These are phyloP conservation scores for Lactarius akahatsu DNA, from an alignment of 768 basidiomycete species.

Conservation along the genomic window DNA sequence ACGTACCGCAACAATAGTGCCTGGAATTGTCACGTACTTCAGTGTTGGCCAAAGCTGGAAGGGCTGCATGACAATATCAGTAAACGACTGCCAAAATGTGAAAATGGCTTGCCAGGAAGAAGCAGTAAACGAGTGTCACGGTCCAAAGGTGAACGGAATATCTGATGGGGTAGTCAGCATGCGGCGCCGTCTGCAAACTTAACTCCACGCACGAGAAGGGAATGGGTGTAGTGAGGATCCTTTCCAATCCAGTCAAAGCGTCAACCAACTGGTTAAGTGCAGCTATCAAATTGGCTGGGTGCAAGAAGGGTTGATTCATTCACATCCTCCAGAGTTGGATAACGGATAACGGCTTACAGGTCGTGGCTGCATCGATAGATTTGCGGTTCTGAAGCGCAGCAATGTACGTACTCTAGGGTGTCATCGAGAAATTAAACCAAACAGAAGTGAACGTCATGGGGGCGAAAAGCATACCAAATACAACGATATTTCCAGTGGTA, in stretches of 20 bases:
- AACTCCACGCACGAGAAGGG: slow-evolving; percentile 59
- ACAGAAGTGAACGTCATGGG: background rate
- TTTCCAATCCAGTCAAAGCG: slow-evolving; percentile 64
- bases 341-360: slow-evolving; percentile 43
- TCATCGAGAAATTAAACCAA: slow-evolving; percentile 17
- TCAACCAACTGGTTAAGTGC: slow-evolving; percentile 59
- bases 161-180: slow-evolving; percentile 35
- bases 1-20: slow-evolving; percentile 51
- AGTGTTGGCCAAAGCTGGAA: slow-evolving; percentile 60
- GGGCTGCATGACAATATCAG: slow-evolving; percentile 43
- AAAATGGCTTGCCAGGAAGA: slow-evolving; percentile 49
- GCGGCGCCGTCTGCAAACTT: background rate
- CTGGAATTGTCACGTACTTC: slow-evolving; percentile 64
- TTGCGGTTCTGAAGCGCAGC: slow-evolving; percentile 58
- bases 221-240: slow-evolving; percentile 74
- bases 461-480: slow-evolving; percentile 50
- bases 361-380: slow-evolving; percentile 56
- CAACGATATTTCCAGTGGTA: slow-evolving; percentile 67
- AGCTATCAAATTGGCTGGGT: slow-evolving; percentile 46
- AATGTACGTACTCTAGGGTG: slow-evolving; percentile 67
- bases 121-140: slow-evolving; percentile 59
- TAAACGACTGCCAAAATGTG: background rate
- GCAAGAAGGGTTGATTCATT: slow-evolving; percentile 1
- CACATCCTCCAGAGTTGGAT: background rate
- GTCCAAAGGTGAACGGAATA: slow-evolving; percentile 70